These are phyloP conservation scores for Lasiosphaeria miniovina DNA, from an alignment of 495 filamentous ascomycete species.

Conservation along the genomic window DNA sequence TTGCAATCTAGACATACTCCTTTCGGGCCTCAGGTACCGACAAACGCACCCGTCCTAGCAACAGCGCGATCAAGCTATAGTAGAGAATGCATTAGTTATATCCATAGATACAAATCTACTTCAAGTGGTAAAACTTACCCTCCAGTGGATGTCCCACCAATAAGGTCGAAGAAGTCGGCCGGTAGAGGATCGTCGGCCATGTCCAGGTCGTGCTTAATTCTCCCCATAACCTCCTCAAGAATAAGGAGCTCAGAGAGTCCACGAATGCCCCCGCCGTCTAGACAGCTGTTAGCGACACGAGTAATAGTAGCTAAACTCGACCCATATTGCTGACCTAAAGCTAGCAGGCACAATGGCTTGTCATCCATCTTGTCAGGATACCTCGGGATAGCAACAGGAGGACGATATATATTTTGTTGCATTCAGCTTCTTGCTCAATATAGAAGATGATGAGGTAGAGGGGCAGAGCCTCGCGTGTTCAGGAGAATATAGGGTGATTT, in stretches of 20 bases:
- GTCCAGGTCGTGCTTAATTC: constrained; percentile 10
- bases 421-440: not conserved
- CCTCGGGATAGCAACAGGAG: not conserved
- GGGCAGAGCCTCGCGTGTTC: not conserved
- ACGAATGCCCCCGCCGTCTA: constrained; percentile 28
- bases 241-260: constrained; percentile 29
- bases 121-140: constrained; percentile 16
- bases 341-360: constrained; percentile 9
- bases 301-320: not conserved
- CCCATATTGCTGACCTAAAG: constrained; percentile 3
- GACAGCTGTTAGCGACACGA: constrained; percentile 6
- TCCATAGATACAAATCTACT: not conserved
- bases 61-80: constrained; percentile 5
- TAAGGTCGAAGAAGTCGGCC: constrained; percentile 27
- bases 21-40: constrained; percentile 8
- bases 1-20: constrained; percentile 7
- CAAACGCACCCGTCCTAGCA: constrained; percentile 5
- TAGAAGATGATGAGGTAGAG: not conserved
- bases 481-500: constrained; percentile 2
- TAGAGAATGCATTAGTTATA: constrained; percentile 4
- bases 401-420: not conserved
- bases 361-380: constrained; percentile 7
- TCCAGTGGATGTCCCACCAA: constrained; percentile 28
- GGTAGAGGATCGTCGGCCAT: constrained; percentile 20
- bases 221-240: constrained; percentile 24